A percentile compares a stretch with the other conserved stretches of the same genome.
These are phyloP conservation scores for Tolypocladium amazonense DNA, from an alignment of 2,329 filamentous ascomycete genomes.

Conservation along the genomic window DNA sequence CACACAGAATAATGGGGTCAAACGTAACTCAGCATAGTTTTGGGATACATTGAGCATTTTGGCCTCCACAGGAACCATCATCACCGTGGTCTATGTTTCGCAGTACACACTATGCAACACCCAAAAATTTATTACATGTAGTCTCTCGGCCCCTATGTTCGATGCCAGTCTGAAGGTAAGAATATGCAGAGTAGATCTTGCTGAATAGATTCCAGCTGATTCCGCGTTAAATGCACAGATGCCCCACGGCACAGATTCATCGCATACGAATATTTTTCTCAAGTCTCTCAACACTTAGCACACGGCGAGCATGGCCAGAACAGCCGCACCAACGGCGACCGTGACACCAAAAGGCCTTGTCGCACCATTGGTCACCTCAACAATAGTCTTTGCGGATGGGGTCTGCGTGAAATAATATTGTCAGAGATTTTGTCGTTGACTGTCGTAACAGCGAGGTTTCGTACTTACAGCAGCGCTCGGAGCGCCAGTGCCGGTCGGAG, in stretches of 20 bases:
- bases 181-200: not conserved
- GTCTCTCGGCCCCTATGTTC: too few species aligned
- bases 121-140: too few species aligned
- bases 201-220: not conserved
- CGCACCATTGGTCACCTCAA: not conserved
- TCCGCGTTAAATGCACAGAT: not conserved
- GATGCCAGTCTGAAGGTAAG: too few species aligned
- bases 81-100: too few species aligned
- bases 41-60: too few species aligned
- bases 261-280: not conserved
- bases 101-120: too few species aligned
- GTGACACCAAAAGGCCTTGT: not conserved
- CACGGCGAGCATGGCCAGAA: not conserved
- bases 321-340: not conserved
- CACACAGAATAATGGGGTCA: too few species aligned
- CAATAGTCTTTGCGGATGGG: not conserved
- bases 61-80: too few species aligned
- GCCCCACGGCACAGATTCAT: not conserved
- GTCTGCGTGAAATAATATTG: not conserved
- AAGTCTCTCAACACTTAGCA: not conserved
- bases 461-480: not conserved
- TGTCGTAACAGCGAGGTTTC: not conserved
- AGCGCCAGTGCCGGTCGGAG: not conserved
- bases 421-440: not conserved
- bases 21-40: too few species aligned